Conservation (phyloP, 371 early-diverging fungal species). For the Actinomucor elegans region DNA sequence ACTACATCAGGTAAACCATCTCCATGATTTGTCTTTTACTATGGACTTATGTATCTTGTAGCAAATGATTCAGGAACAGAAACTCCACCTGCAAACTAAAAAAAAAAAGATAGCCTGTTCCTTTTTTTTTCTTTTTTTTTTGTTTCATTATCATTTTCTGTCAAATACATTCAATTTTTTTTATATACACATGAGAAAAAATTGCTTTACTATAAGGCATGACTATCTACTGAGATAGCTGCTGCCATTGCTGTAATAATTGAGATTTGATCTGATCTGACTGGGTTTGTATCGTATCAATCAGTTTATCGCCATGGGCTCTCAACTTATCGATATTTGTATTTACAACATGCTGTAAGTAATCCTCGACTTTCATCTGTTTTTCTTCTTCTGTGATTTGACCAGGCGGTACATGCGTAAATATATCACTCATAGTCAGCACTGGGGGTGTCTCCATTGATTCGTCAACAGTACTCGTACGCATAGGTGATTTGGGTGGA, state of each 20-base stretch:
- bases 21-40: neutral
- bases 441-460: no score
- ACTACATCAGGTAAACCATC: slow-evolving; percentile 5
- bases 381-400: slow-evolving; percentile 2
- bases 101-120: neutral
- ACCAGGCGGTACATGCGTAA: neutral
- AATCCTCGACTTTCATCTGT: slow-evolving; percentile 5
- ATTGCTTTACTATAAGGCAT: no score
- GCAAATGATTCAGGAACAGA: neutral
- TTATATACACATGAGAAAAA: neutral
- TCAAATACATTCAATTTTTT: neutral
- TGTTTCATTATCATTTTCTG: neutral
- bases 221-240: neutral
- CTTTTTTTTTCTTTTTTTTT: neutral
- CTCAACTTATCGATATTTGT: neutral
- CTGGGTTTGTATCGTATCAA: neutral
- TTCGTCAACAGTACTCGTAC: no score
- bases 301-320: neutral
- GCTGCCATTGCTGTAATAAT: neutral
- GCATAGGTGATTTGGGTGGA: no score
- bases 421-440: no score
- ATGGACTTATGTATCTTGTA: neutral
- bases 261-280: neutral
- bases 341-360: neutral
- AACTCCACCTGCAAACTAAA: slow-evolving; percentile 9